Conservation (phyloP, 495 filamentous ascomycete species). For the Aspergillus sclerotioniger region DNA sequence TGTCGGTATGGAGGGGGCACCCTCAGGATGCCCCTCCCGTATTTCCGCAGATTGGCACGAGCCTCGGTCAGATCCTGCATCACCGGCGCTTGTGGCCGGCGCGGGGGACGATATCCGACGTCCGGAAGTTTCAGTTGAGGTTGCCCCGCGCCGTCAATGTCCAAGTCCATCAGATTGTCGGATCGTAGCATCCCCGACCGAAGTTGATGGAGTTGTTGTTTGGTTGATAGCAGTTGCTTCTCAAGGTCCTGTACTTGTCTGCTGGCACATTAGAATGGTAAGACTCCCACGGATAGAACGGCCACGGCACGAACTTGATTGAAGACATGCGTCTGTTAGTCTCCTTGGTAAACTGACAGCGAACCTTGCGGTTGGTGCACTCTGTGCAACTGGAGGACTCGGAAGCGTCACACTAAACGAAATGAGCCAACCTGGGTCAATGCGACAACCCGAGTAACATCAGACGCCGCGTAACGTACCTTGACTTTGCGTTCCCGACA, state of each 20-base stretch:
- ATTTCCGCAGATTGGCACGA: constrained; percentile 68
- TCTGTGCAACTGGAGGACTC: constrained; percentile 95
- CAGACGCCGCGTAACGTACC: constrained; percentile 35
- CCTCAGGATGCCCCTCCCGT: constrained; percentile 78
- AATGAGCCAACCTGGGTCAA: constrained; percentile 5
- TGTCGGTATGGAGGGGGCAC: constrained; percentile 70
- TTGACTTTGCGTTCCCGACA: constrained; percentile 98
- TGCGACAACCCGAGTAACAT: not conserved
- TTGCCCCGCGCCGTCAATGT: constrained; percentile 55
- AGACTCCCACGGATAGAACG: constrained; percentile 5
- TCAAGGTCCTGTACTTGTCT: constrained; percentile 95
- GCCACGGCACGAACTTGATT: constrained; percentile 66
- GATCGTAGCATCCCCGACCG: constrained; percentile 48
- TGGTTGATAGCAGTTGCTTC: constrained; percentile 76
- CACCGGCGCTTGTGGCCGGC: constrained; percentile 55
- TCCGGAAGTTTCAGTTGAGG: constrained; percentile 67
- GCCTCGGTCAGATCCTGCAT: constrained; percentile 69
- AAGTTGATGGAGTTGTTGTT: constrained; percentile 69
- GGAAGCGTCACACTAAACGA: constrained; percentile 80
- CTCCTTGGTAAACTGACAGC: constrained; percentile 98
- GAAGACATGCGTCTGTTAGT: constrained; percentile 98
- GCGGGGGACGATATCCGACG: constrained; percentile 61
- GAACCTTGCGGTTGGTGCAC: constrained; percentile 90
- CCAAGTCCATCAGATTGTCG: constrained; percentile 57
- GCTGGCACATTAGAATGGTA: constrained; percentile 20